A percentile compares a stretch with the other conserved stretches of the same genome.
Evolutionary conservation across 768 basidiomycete species (phyloP).

Genomic region (Hericium erinaceus): DNA sequence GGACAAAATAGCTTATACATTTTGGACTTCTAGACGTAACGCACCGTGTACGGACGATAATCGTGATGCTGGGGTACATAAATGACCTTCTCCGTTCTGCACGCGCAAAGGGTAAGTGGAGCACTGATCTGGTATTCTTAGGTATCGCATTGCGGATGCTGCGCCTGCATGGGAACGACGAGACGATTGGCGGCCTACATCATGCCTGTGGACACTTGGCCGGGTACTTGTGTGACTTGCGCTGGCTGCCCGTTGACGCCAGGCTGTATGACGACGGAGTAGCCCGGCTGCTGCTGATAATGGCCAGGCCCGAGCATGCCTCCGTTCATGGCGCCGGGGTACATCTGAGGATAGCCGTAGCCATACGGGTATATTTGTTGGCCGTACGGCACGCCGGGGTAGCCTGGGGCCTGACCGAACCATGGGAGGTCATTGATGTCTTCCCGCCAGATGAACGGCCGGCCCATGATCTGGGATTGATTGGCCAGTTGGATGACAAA

Average conservation of each 20-base stretch:
- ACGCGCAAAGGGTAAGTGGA: background rate
- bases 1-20: background rate
- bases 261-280: constrained; percentile 62
- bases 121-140: background rate
- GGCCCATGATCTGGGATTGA: constrained; percentile 9
- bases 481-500: constrained; percentile 7
- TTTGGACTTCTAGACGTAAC: background rate
- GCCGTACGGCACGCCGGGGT: constrained; percentile 6
- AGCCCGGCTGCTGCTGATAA: constrained; percentile 45
- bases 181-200: background rate
- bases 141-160: background rate
- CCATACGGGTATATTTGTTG: constrained; percentile 1
- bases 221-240: constrained; percentile 52
- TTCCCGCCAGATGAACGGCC: constrained; percentile 12
- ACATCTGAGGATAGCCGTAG: constrained; percentile 1
- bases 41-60: background rate
- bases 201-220: constrained; percentile 16
- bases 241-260: constrained; percentile 50
- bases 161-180: background rate
- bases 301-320: constrained; percentile 26
- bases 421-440: constrained; percentile 11
- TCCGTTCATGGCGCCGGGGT: constrained; percentile 1
- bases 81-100: background rate
- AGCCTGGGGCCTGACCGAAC: constrained; percentile 14
- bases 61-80: background rate